These are phyloP conservation scores for Paracorniculantispora psalliotae DNA, from an alignment of 2,329 filamentous ascomycete genomes.

Conservation along the genomic window DNA sequence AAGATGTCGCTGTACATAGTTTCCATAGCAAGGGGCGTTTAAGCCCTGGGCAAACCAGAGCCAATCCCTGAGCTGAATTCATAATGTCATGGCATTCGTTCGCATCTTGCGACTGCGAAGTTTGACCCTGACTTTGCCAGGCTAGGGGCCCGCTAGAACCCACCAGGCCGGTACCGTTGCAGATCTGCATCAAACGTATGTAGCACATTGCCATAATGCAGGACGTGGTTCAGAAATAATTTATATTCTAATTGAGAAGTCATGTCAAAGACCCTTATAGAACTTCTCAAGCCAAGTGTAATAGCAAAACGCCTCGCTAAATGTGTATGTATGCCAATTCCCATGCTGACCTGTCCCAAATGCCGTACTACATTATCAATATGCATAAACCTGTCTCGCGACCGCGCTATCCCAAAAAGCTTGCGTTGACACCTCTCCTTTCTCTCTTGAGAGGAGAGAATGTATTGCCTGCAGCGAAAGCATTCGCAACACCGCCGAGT, in stretches of 20 bases:
- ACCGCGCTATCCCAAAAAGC: slow-evolving; percentile 45
- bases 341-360: too few relatives aligned
- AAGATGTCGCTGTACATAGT: too few relatives aligned
- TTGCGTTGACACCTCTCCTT: slow-evolving; percentile 56
- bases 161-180: not conserved
- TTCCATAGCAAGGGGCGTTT: not conserved
- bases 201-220: too few relatives aligned
- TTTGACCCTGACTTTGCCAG: not conserved
- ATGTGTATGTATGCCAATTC: not conserved
- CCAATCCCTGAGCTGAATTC: not conserved
- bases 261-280: too few relatives aligned
- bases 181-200: not conserved
- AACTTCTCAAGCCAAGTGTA: too few relatives aligned
- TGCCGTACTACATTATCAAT: too few relatives aligned
- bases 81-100: not conserved
- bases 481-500: slow-evolving; percentile 38
- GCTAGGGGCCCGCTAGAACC: not conserved
- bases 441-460: slow-evolving; percentile 74
- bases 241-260: too few relatives aligned
- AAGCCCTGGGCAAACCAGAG: not conserved
- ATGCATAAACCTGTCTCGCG: not conserved
- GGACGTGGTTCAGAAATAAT: too few relatives aligned
- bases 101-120: not conserved
- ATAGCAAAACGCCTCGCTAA: not conserved
- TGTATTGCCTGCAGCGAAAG: slow-evolving; percentile 40